Evolutionary conservation across 192 early-diverging fungal genomes (phyloP), one percentile per base, ranked within the genome.

Genomic region (Coemansia sp.): DNA sequence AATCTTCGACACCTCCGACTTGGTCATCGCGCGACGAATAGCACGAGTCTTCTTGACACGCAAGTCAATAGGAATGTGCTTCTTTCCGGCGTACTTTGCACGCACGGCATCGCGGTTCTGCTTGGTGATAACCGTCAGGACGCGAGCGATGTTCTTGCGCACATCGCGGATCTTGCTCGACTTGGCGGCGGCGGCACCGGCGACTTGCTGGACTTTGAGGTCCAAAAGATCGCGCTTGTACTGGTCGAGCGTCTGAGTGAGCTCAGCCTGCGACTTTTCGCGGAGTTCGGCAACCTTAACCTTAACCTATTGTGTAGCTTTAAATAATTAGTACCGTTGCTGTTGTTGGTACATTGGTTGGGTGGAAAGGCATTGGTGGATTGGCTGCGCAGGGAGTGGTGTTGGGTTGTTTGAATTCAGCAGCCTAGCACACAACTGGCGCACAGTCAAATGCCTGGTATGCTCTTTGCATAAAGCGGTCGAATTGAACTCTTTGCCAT

Each of bases 21-120:
- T 75, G 86, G 94, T 94, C 83, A 99, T 85, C 64, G 90, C 89
- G 71, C 95, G 93, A 61, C 97, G 94, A 83, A 98, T 90, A 67
- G 97, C 97, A 78, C 97, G 94, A 67, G 96, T 99, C 89, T 94
- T 94, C 92, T 99, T 99, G 78, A 83, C 84, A 75, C 97, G 93
- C 83, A 99, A 91, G 84, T 99, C 97, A 66, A 95, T 83, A 63
- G 97, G 97, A 43, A 87, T 71, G 85, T 93, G 92, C 89, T 97
- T 98, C 89, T 94, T 97, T 75, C 88, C 87, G 74, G 91, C 88
- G 88, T 94, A 98, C 87, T 89, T 90, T 58, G 87, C 77, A 69
- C 93, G 92, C 59, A 94, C 88, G 81, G 93, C 88, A 27, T 88
- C 89, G 68, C 94, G 91, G 73, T 93, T 88, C 76, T 90, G 91